Evolutionary conservation across 2,329 filamentous ascomycete genomes (phyloP), one percentile per base, ranked within the genome.

Genomic region (Calonectria fujianensis): DNA sequence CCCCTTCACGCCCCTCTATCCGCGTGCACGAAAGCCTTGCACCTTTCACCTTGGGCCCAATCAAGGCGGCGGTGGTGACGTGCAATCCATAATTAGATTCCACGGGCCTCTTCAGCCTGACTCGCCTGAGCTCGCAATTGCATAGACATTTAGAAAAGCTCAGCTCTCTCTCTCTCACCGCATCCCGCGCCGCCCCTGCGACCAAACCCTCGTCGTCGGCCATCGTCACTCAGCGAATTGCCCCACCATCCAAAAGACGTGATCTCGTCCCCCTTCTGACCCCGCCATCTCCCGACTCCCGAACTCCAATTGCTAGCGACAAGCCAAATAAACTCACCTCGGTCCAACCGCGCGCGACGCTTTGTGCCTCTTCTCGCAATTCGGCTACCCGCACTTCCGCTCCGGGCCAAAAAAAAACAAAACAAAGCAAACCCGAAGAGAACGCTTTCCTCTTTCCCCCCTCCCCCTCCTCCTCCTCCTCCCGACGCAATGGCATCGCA

Each of bases 401-500:
- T 20, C 37, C 57, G n/a, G 18, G 32, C 14, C 27, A 32, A 41
- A 37, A 29, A 20, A 20, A 41, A 35, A 35, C 5, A 35, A 35
- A 10, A 11, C 32, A 35, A 1, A 35, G 2, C 35, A 63, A 63
- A 51, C 32, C 18, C 39, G 8, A 29, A 18, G 35, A 31, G n/a
- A 31, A 48, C 45, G n/a, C 45, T 48, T 48, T 8, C 39, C 7
- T 13, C 51, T 41, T 50, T 14, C 48, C 64, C 37, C 39, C 41
- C 14, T 20, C 61, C 39, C 13, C 61, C 14, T 48, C 41, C 50
- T 45, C 32, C 24, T 7, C 45, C 67, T 27, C 39, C 39, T 31
- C 66, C 65, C 9, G 73, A 72, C 35, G 73, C 85, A 74, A 73
- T 81, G 37, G 76, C 80, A 31, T 72, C 75, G 41, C 65, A 77